Percentiles rank a stretch among this genome's conserved stretches.
These are phyloP conservation scores for Paracoccidioides lutzii DNA, from an alignment of 2,329 filamentous ascomycete genomes.

Conservation along the genomic window DNA sequence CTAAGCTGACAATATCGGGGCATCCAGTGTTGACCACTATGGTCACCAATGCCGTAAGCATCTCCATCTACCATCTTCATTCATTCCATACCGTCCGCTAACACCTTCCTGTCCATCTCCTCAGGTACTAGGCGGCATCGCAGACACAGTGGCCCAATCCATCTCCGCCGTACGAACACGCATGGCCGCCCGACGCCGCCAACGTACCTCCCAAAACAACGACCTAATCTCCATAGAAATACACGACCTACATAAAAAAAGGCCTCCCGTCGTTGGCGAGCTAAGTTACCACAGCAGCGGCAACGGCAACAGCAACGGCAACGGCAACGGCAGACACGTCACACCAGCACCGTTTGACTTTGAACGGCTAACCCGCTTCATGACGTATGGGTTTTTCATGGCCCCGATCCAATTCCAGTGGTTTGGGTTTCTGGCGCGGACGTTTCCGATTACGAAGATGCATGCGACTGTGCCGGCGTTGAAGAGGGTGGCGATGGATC, in stretches of 20 bases:
- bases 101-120: not conserved
- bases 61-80: constrained; percentile 5
- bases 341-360: constrained; percentile 80
- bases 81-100: not conserved
- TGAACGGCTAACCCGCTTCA: constrained; percentile 84
- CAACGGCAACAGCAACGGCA: constrained; percentile 36
- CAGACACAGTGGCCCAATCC: constrained; percentile 89
- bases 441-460: constrained; percentile 74
- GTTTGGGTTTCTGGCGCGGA: constrained; percentile 72
- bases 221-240: constrained; percentile 77
- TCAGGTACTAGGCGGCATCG: constrained; percentile 75
- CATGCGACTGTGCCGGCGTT: constrained; percentile 63
- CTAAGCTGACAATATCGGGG: constrained; percentile 10
- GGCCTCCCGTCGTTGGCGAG: constrained; percentile 52
- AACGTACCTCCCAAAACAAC: constrained; percentile 37
- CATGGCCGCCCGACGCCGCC: constrained; percentile 48
- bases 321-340: constrained; percentile 32
- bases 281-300: constrained; percentile 42
- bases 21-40: constrained; percentile 81
- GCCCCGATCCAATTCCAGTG: constrained; percentile 90
- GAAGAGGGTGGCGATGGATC: constrained; percentile 85
- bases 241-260: constrained; percentile 72
- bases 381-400: constrained; percentile 96
- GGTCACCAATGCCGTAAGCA: constrained; percentile 81
- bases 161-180: constrained; percentile 62